Evolutionary conservation across 768 basidiomycete genomes (phyloP).

Genomic region (Agrocybe praecox): DNA sequence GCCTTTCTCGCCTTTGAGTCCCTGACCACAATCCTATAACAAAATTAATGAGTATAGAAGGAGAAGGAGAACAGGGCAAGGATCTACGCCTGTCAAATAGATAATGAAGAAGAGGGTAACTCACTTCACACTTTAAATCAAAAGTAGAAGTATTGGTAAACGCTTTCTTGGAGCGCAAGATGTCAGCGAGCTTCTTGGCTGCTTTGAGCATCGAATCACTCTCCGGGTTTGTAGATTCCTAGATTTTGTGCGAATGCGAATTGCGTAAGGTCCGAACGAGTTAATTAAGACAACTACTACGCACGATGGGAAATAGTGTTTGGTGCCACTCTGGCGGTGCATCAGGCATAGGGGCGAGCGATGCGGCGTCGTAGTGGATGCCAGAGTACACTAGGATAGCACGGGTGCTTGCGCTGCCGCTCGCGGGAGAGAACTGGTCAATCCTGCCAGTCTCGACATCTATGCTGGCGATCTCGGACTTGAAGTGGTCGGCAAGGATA

Average conservation of each 20-base stretch:
- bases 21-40: constrained; percentile 73
- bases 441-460: constrained; percentile 93
- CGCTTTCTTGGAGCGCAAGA: constrained; percentile 75
- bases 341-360: constrained; percentile 74
- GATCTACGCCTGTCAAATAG: background rate
- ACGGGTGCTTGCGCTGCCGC: constrained; percentile 37
- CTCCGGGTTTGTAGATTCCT: constrained; percentile 36
- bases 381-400: constrained; percentile 91
- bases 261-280: background rate
- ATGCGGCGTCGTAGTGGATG: constrained; percentile 94
- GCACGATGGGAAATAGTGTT: constrained; percentile 71
- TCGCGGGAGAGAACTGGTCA: constrained; percentile 71
- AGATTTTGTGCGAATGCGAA: background rate
- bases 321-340: constrained; percentile 90
- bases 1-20: constrained; percentile 92
- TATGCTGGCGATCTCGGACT: constrained; percentile 84
- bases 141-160: constrained; percentile 94
- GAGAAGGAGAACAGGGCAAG: background rate
- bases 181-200: constrained; percentile 69
- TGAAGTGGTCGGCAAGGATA: constrained; percentile 81
- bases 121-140: constrained; percentile 84
- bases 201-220: constrained; percentile 62
- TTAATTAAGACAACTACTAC: constrained; percentile 15
- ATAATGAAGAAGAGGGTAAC: constrained; percentile 15
- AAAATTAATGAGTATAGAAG: background rate